These are phyloP conservation scores for Monosporascus ibericus DNA, from an alignment of 2,329 filamentous ascomycete species.

Conservation along the genomic window DNA sequence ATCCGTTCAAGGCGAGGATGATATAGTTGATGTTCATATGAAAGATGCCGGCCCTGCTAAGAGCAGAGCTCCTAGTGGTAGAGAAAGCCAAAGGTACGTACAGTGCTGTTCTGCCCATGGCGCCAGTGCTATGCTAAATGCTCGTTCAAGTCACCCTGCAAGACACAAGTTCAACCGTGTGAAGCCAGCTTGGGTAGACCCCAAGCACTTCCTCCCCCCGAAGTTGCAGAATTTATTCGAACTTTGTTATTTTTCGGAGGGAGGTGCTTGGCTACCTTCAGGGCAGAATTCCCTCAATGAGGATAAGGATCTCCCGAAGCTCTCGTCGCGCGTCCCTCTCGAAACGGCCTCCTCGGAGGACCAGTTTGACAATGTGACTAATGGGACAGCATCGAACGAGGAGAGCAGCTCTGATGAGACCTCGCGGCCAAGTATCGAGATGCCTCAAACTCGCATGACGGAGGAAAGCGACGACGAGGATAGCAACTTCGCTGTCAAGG, in stretches of 20 bases:
- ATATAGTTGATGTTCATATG: conserved; percentile 86
- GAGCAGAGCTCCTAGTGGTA: conserved; percentile 11
- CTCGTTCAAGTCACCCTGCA: conserved; percentile 25
- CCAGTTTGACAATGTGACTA: conserved; percentile 42
- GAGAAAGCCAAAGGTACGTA: conserved; percentile 22
- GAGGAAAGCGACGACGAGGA: conserved; percentile 55
- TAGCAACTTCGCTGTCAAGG: conserved; percentile 25
- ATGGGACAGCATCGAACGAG: conserved; percentile 42
- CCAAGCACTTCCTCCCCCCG: conserved; percentile 52
- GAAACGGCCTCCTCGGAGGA: conserved; percentile 37
- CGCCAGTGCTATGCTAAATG: conserved; percentile 11
- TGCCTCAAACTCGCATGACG: conserved; percentile 45
- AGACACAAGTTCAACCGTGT: conserved; percentile 38
- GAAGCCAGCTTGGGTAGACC: conserved; percentile 48
- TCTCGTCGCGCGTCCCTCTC: conserved; percentile 40
- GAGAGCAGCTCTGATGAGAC: conserved; percentile 49
- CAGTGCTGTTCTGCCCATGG: neutral
- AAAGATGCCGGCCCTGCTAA: conserved; percentile 47
- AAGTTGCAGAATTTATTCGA: conserved; percentile 69
- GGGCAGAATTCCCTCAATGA: conserved; percentile 62
- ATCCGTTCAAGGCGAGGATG: conserved; percentile 84
- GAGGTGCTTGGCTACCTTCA: conserved; percentile 57
- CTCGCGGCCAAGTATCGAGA: conserved; percentile 20
- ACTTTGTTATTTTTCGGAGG: conserved; percentile 58
- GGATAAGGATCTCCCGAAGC: conserved; percentile 49